phyloP scores from a whole-genome alignment of 208 protist genomes.

The Leishmania turanica region DNA sequence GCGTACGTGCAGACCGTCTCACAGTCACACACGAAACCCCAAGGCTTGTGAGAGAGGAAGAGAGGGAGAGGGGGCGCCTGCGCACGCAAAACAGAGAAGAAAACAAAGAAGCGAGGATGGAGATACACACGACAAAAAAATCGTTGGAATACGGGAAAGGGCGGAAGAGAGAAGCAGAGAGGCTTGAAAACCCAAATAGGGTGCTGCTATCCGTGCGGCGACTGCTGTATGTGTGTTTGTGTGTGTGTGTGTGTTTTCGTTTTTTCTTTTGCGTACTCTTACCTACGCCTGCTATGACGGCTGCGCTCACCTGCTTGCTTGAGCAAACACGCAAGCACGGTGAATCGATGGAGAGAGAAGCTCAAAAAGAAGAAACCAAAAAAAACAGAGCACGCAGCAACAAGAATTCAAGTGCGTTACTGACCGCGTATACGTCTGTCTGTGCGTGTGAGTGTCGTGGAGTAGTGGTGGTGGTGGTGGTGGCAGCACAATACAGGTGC shows the following conservation, averaged over 20 bases:
- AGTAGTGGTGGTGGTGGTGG: too few relatives aligned
- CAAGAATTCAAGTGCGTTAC: not conserved
- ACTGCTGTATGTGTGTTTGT: not conserved
- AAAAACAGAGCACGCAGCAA: not conserved
- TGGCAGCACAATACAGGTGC: too few relatives aligned
- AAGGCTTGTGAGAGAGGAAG: not conserved
- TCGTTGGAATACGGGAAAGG: not conserved
- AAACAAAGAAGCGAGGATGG: not conserved
- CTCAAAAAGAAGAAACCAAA: not conserved
- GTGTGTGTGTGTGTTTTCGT: not conserved
- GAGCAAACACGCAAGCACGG: not conserved
- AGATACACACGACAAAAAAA: not conserved
- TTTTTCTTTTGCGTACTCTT: not conserved
- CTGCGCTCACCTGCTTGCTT: not conserved
- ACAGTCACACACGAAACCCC: not conserved
- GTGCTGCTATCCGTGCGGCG: not conserved
- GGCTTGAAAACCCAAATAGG: not conserved
- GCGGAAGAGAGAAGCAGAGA: not conserved
- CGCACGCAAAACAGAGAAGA: not conserved
- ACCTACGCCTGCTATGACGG: not conserved
- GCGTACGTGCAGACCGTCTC: not conserved
- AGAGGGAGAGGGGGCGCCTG: not conserved
- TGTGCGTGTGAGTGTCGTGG: too few relatives aligned
- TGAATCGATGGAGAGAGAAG: not conserved
- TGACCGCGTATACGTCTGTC: not conserved